Evolutionary conservation across 495 filamentous ascomycete species (phyloP).

Genomic region (Melanomma pulvis-pyrius): DNA sequence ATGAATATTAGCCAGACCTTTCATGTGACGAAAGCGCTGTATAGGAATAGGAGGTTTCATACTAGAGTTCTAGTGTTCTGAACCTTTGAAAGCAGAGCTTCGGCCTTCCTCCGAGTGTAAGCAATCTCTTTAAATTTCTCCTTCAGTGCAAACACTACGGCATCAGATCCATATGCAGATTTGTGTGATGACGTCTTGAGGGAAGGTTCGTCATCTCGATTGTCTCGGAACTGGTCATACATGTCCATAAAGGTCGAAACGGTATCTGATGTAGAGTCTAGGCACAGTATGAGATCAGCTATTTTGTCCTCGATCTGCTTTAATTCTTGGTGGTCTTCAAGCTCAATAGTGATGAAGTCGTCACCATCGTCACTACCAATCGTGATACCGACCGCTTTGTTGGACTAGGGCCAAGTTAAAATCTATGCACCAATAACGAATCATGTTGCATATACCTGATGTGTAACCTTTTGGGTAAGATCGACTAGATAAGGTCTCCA

Average conservation of each 20-base stretch:
- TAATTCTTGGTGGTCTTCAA: constrained; percentile 22
- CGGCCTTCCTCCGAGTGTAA: constrained; percentile 14
- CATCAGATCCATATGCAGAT: constrained; percentile 13
- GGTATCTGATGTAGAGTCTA: constrained; percentile 20
- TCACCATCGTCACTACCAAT: constrained; percentile 14
- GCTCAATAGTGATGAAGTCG: constrained; percentile 12
- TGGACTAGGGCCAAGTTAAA: constrained; percentile 9
- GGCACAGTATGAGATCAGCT: constrained; percentile 17
- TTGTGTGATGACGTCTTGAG: not conserved
- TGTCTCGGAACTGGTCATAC: constrained; percentile 16
- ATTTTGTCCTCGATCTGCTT: constrained; percentile 26
- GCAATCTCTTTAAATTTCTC: constrained; percentile 10
- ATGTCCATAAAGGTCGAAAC: constrained; percentile 18
- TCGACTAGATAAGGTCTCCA: constrained; percentile 14
- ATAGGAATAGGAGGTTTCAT: not conserved
- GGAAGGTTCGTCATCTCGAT: not conserved
- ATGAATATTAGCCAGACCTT: not conserved
- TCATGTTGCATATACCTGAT: constrained; percentile 2
- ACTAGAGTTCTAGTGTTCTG: constrained; percentile 23
- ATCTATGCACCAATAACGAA: not conserved
- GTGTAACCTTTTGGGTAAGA: constrained; percentile 9
- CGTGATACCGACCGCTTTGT: constrained; percentile 21
- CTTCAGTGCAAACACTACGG: constrained; percentile 9
- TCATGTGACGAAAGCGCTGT: not conserved
- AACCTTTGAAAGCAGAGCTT: constrained; percentile 15